Evolutionary conservation across 2,329 filamentous ascomycete species (phyloP), one percentile per base, ranked within the genome.

Genomic region (Graphilbum sp.): DNA sequence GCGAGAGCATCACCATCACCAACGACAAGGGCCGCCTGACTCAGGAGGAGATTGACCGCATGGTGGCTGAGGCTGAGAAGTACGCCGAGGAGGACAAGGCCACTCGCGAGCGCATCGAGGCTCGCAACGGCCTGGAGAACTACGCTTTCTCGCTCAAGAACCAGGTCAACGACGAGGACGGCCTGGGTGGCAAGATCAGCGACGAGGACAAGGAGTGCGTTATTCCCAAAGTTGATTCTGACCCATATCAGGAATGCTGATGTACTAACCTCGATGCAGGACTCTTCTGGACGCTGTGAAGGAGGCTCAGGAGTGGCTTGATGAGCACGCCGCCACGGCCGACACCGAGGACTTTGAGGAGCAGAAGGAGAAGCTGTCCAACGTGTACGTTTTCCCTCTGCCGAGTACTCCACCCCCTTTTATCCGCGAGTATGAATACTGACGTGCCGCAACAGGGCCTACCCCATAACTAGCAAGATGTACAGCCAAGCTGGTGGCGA

Each of bases 81-180:
- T 96, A 87, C 60, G 90, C 90, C 56, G 90, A 98, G 63, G 90
- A 96, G 67, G 90, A 98, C 71, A 96, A 96, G 77, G 87, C 87
- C 46, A 92, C 84, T 55, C 85, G 86, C 58, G 84, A 90, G 69
- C 87, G 87, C 67, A 94, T 98, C 52, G 87, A 95, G 69, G 80
- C 87, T 52, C 81, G 88, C 58, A 96, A 98, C 66, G 76, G 79
- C 51, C 81, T 98, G 45, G 90, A 98, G 77, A 96, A 96, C 78
- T 98, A 96, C 66, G 86, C 86, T 51, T 96, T 93, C 76, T 88
- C 74, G 69, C 70, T 98, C 52, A 96, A 96, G 83, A 96, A 94
- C 81, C 90, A 96, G 72, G 79, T 86, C 68, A 88, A 87, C 61
- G 90, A 98, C 47, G 82, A 93, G 51, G 86, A 95, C 47, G 90